Evolutionary conservation across 306 rosid species (phyloP), one percentile per base, ranked within the genome.

Genomic region (Casuarina equisetifolia): DNA sequence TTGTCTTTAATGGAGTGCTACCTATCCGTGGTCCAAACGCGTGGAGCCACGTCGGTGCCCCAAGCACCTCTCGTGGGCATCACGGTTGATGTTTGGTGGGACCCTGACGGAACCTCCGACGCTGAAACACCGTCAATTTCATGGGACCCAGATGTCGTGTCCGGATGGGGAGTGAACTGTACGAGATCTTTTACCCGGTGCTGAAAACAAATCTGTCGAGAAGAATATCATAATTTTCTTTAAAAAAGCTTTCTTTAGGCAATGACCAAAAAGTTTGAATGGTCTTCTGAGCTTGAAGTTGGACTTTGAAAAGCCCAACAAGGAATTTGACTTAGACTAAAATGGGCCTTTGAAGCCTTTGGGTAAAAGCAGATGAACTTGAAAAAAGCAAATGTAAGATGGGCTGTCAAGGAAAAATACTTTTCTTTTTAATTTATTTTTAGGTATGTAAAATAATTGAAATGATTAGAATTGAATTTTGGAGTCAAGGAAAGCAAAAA

Each of bases 11-110:
- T 36, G 36, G 42, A 17, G 48, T 67, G 53, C 6, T 20, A 57
- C 63, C 38, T 74, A 72, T 67, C 7, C 43, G 80, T 80, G 58
- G 11, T 32, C 45, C 0, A 40, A 63, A 70, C 25, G 6, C 4
- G 62, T 70, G 10, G n/a, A 9, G 36, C 77, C 77, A 82, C 86
- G 84, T 82, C 79, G 38, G 17, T 5, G 19, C 81, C 7, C 8
- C 78, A 19, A n/a, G 40, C 4, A 50, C 89, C 82, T 42, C 55
- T 82, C 78, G 43, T 78, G 66, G 57, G 68, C 25, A 44, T 72
- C 53, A 19, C 15, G 12, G 44, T 48, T 9, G 38, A 10, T 3
- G 16, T 17, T 13, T 42, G 11, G 20, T 42, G 20, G 71, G 52
- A 13, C 74, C 53, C 55, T 15, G 6, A 42, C 32, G 51, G 68